These are phyloP conservation scores for Cytospora schulzeri DNA, from an alignment of 2,329 filamentous ascomycete genomes.

Conservation along the genomic window DNA sequence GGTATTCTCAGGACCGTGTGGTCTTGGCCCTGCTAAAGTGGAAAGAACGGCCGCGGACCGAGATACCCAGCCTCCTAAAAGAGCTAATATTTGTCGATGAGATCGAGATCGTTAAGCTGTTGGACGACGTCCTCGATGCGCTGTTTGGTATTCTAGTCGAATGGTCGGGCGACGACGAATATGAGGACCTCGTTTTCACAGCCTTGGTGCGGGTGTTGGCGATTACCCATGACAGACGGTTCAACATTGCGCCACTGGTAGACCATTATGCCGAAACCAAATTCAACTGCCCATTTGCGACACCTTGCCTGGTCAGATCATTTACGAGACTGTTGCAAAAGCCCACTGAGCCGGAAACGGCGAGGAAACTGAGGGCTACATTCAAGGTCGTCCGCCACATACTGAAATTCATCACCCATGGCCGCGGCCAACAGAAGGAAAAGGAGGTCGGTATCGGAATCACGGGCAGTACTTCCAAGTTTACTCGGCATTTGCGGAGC, in stretches of 20 bases:
- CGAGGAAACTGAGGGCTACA: conserved; percentile 82
- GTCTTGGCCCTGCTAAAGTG: conserved; percentile 84
- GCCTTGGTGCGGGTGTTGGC: conserved; percentile 86
- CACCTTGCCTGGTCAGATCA: conserved; percentile 82
- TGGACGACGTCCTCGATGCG: conserved; percentile 85
- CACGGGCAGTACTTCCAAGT: conserved; percentile 69
- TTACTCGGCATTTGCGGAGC: conserved; percentile 79
- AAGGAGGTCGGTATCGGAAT: conserved; percentile 89
- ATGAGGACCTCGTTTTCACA: conserved; percentile 90
- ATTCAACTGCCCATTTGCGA: conserved; percentile 93
- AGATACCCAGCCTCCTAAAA: conserved; percentile 74
- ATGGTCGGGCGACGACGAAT: conserved; percentile 86
- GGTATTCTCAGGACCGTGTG: conserved; percentile 88
- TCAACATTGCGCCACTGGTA: conserved; percentile 87
- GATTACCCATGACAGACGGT: conserved; percentile 91
- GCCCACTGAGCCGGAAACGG: conserved; percentile 79
- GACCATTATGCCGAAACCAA: conserved; percentile 86
- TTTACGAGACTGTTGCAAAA: conserved; percentile 82
- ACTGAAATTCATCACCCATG: conserved; percentile 91
- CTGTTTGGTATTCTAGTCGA: conserved; percentile 91
- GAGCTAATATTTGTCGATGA: conserved; percentile 92
- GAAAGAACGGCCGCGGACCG: conserved; percentile 73
- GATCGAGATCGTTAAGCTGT: conserved; percentile 94
- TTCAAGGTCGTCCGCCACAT: conserved; percentile 95
- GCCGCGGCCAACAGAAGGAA: conserved; percentile 80